Percentiles rank a stretch among this genome's conserved stretches.
These are phyloP conservation scores for Suillus lakei DNA, from an alignment of 768 basidiomycete species.

Conservation along the genomic window DNA sequence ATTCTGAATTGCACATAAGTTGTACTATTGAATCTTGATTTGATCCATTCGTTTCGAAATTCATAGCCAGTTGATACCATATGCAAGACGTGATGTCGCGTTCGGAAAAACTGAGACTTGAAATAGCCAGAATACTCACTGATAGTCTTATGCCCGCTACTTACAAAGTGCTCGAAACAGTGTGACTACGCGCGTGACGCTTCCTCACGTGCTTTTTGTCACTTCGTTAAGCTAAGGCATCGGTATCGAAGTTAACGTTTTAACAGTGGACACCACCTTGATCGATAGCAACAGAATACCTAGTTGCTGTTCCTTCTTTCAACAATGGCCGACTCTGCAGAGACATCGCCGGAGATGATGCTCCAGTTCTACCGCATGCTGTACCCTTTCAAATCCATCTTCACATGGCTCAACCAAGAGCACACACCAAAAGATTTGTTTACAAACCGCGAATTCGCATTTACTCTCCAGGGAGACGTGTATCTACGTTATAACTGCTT, in stretches of 20 bases:
- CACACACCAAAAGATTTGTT: slow-evolving; percentile 80
- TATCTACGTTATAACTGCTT: slow-evolving; percentile 98
- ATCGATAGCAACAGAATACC: slow-evolving; percentile 10
- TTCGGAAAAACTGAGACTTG: background rate
- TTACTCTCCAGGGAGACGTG: slow-evolving; percentile 88
- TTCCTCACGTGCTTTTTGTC: slow-evolving; percentile 24
- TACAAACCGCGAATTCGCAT: slow-evolving; percentile 94
- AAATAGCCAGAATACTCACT: background rate
- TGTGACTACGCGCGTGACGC: slow-evolving; percentile 17
- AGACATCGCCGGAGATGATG: slow-evolving; percentile 66
- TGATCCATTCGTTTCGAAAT: background rate
- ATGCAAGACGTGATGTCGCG: background rate
- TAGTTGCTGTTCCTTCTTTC: background rate
- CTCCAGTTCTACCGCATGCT: slow-evolving; percentile 84
- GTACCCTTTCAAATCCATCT: slow-evolving; percentile 95
- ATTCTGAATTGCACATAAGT: background rate
- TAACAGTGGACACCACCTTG: slow-evolving; percentile 12
- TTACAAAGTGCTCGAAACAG: background rate
- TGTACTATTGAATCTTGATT: background rate
- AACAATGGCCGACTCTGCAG: slow-evolving; percentile 17
- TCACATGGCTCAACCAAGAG: slow-evolving; percentile 94
- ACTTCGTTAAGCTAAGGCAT: too few relatives aligned
- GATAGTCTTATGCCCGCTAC: background rate
- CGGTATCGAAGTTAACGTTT: too few relatives aligned
- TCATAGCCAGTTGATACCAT: background rate